Evolutionary conservation across 2,329 filamentous ascomycete genomes (phyloP).

Genomic region (Fusarium marasasianum): DNA sequence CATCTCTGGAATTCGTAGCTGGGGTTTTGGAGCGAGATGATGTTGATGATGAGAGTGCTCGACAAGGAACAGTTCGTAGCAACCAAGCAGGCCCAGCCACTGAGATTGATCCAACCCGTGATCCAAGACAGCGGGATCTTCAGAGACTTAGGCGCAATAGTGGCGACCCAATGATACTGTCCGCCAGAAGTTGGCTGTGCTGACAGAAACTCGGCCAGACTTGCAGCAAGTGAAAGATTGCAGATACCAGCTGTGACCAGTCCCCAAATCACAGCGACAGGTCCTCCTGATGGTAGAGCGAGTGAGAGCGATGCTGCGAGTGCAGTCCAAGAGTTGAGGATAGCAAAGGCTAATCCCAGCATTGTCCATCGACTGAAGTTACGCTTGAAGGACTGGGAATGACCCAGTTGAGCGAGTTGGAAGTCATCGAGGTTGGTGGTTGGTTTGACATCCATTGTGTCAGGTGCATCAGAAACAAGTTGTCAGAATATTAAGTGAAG

Average conservation of each 20-base stretch:
- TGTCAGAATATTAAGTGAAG: not conserved
- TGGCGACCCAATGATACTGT: slow-evolving; percentile 78
- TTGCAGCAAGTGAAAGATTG: slow-evolving; percentile 63
- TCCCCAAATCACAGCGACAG: slow-evolving; percentile 75
- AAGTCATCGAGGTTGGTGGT: slow-evolving; percentile 26
- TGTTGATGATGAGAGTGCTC: slow-evolving; percentile 71
- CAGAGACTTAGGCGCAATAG: slow-evolving; percentile 28
- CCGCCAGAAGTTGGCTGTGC: slow-evolving; percentile 68
- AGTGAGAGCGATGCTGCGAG: slow-evolving; percentile 56
- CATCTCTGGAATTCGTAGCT: slow-evolving; percentile 66
- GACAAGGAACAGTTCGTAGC: slow-evolving; percentile 75
- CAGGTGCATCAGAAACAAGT: not conserved
- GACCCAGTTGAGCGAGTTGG: slow-evolving; percentile 31
- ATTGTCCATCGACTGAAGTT: slow-evolving; percentile 45
- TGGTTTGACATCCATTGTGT: slow-evolving; percentile 12
- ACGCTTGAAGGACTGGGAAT: slow-evolving; percentile 33
- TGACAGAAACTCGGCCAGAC: slow-evolving; percentile 75
- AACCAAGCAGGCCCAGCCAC: slow-evolving; percentile 71
- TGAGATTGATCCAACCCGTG: slow-evolving; percentile 70
- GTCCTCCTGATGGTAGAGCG: slow-evolving; percentile 67
- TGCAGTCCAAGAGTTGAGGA: slow-evolving; percentile 59
- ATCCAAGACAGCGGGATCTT: slow-evolving; percentile 44
- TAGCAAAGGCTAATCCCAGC: slow-evolving; percentile 57
- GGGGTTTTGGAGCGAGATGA: slow-evolving; percentile 69
- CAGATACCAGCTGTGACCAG: slow-evolving; percentile 48